A percentile compares a stretch with the other conserved stretches of the same genome.
Conservation (phyloP, 2,329 filamentous ascomycete species). For the Pestalotiopsis sp. region DNA sequence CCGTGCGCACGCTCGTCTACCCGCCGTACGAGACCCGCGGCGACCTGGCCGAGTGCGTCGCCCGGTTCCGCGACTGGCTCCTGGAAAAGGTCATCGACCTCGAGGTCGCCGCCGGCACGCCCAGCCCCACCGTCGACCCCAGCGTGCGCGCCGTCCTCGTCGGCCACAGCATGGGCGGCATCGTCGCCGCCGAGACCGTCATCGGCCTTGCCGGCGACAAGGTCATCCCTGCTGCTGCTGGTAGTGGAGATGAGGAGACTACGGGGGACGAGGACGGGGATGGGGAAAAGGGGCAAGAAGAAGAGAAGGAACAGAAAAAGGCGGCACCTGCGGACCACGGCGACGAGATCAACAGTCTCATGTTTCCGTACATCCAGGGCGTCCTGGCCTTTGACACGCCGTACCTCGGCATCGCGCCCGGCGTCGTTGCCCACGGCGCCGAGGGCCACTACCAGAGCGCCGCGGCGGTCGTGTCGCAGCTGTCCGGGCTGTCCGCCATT, state of each 20-base stretch:
- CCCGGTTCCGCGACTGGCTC: conserved; percentile 79
- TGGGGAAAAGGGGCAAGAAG: not conserved
- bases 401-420: conserved; percentile 79
- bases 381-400: conserved; percentile 94
- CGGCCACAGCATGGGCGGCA: conserved; percentile 68
- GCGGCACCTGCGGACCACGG: conserved; percentile 9
- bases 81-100: conserved; percentile 92
- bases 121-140: conserved; percentile 32
- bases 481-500: conserved; percentile 68
- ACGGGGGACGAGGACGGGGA: no score
- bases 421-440: conserved; percentile 82
- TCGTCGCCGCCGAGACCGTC: conserved; percentile 88
- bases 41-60: conserved; percentile 71
- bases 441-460: conserved; percentile 83
- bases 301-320: not conserved
- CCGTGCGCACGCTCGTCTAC: conserved; percentile 71
- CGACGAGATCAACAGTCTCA: conserved; percentile 59
- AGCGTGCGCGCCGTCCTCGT: conserved; percentile 32
- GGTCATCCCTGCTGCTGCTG: conserved; percentile 43
- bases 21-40: conserved; percentile 82
- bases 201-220: conserved; percentile 66
- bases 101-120: conserved; percentile 72
- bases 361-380: conserved; percentile 93
- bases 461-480: conserved; percentile 66
- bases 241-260: conserved; percentile 24